A percentile compares a stretch with the other conserved stretches of the same genome.
These are phyloP conservation scores for Fusarium sp. DNA, from an alignment of 2,329 filamentous ascomycete species.

Conservation along the genomic window DNA sequence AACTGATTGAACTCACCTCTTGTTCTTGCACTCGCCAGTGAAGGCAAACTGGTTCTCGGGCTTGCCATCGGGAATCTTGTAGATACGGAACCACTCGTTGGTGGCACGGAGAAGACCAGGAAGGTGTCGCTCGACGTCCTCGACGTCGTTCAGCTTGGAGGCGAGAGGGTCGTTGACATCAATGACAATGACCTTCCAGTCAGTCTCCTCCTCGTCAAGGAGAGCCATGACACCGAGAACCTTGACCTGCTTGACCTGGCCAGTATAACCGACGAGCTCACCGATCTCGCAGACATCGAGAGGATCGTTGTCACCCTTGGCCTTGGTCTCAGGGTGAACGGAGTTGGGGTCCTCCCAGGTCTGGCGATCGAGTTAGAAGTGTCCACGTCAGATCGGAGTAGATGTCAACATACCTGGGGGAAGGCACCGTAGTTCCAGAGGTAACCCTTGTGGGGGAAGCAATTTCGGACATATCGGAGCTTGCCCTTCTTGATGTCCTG, in stretches of 20 bases:
- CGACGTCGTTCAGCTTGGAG: slow-evolving; percentile 95
- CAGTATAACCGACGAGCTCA: slow-evolving; percentile 94
- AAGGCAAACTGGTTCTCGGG: slow-evolving; percentile 99
- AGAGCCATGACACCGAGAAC: slow-evolving; percentile 99
- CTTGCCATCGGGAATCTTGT: slow-evolving; percentile 99
- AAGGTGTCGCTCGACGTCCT: slow-evolving; percentile 98
- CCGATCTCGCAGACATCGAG: slow-evolving; percentile 99
- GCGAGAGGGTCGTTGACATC: slow-evolving; percentile 98
- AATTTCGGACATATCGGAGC: slow-evolving; percentile 99
- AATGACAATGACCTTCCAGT: slow-evolving; percentile 99
- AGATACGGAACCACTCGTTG: slow-evolving; percentile 99
- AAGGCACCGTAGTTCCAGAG: slow-evolving; percentile 99
- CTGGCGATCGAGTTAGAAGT: slow-evolving; percentile 58
- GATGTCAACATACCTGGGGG: slow-evolving; percentile 76
- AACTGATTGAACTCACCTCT: slow-evolving; percentile 69
- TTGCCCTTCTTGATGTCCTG: slow-evolving; percentile 99
- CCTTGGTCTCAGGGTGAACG: slow-evolving; percentile 98
- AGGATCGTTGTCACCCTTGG: slow-evolving; percentile 99
- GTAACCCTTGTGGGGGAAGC: slow-evolving; percentile 99
- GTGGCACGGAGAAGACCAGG: slow-evolving; percentile 96
- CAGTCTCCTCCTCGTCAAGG: slow-evolving; percentile 98
- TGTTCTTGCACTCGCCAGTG: slow-evolving; percentile 99
- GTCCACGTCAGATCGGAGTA: slow-evolving; percentile 5
- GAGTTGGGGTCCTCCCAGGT: slow-evolving; percentile 99
- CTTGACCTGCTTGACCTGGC: slow-evolving; percentile 99